Evolutionary conservation across 2,329 filamentous ascomycete species (phyloP).

Genomic region (Celoporthe dispersa): DNA sequence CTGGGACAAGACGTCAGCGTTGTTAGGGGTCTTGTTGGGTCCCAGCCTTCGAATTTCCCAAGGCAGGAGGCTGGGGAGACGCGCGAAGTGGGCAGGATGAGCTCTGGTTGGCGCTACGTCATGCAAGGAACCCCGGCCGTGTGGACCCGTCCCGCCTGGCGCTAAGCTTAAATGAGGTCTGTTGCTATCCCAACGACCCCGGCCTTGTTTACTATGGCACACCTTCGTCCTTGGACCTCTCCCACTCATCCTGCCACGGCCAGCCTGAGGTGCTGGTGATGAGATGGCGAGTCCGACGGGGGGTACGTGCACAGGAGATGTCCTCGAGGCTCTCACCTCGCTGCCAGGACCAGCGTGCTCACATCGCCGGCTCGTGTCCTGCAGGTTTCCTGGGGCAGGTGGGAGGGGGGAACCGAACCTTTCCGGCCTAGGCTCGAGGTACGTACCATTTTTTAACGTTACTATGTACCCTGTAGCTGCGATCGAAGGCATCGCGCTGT

Average conservation of each 20-base stretch:
- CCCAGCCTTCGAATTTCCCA: slow-evolving; percentile 16
- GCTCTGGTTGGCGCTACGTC: slow-evolving; percentile 25
- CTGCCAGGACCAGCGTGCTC: neutral
- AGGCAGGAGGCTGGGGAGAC: slow-evolving; percentile 17
- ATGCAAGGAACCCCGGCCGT: slow-evolving; percentile 28
- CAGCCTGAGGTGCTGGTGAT: neutral
- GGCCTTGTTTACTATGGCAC: slow-evolving; percentile 23
- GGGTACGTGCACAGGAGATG: neutral
- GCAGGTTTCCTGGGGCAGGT: neutral
- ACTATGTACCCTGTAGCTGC: neutral
- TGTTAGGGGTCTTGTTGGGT: slow-evolving; percentile 6
- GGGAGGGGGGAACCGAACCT: neutral
- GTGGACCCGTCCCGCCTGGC: slow-evolving; percentile 8
- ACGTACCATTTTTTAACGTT: neutral
- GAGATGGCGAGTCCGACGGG: neutral
- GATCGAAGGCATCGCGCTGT: neutral
- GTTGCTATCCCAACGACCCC: slow-evolving; percentile 29
- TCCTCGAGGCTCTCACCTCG: neutral
- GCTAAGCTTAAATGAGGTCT: slow-evolving; percentile 11
- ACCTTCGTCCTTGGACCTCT: neutral
- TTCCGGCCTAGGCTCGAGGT: neutral
- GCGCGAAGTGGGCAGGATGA: neutral
- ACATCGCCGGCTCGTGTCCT: neutral
- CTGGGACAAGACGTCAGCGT: slow-evolving; percentile 10
- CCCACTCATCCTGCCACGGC: neutral